These are phyloP conservation scores for Pholiota conissans DNA, from an alignment of 768 basidiomycete species.

Conservation along the genomic window DNA sequence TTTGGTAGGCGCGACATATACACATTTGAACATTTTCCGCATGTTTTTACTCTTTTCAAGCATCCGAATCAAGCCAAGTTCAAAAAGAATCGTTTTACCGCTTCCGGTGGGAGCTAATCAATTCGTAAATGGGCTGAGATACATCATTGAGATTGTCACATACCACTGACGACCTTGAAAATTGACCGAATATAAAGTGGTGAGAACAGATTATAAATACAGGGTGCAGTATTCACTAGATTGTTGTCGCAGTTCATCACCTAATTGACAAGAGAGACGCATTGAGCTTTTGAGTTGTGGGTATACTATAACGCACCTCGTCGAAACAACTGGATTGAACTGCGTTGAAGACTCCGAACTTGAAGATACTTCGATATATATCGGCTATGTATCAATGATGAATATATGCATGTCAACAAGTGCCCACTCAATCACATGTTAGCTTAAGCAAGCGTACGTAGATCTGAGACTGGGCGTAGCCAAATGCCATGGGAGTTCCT, in stretches of 20 bases:
- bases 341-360: conserved; percentile 89
- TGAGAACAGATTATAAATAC: neutral
- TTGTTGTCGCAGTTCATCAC: conserved; percentile 62
- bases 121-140: conserved; percentile 8
- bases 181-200: neutral
- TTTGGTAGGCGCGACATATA: conserved; percentile 95
- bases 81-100: conserved; percentile 95
- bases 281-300: neutral
- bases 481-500: conserved; percentile 40
- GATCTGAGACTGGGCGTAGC: conserved; percentile 69
- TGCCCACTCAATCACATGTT: neutral
- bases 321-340: conserved; percentile 86
- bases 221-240: conserved; percentile 43
- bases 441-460: conserved; percentile 48
- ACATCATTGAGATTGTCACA: neutral
- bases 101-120: conserved; percentile 87
- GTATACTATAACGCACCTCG: conserved; percentile 44
- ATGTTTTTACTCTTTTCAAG: conserved; percentile 42
- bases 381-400: conserved; percentile 58
- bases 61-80: conserved; percentile 83
- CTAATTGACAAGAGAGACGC: conserved; percentile 31
- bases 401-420: neutral
- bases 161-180: conserved; percentile 76
- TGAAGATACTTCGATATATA: conserved; percentile 77
- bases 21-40: conserved; percentile 55